These are phyloP conservation scores for Circinella umbellata DNA, from an alignment of 371 early-diverging fungal species.

Conservation along the genomic window DNA sequence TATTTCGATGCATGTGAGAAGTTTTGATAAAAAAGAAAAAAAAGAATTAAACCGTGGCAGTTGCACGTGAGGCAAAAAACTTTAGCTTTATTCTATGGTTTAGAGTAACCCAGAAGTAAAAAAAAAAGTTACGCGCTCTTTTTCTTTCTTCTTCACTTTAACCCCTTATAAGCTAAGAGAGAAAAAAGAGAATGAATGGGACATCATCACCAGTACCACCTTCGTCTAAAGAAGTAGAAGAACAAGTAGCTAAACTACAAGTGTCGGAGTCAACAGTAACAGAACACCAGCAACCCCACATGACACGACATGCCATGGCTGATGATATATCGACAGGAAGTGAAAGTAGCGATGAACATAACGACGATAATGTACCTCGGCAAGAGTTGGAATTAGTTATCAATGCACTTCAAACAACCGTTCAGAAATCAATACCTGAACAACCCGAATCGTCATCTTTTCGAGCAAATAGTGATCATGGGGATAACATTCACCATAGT, in stretches of 20 bases:
- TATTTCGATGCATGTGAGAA: background rate
- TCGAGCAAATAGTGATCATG: background rate
- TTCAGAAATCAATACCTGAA: constrained; percentile 10
- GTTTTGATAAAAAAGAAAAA: background rate
- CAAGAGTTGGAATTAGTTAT: constrained; percentile 29
- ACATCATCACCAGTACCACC: constrained; percentile 5
- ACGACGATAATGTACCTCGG: constrained; percentile 8
- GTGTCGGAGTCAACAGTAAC: constrained; percentile 16
- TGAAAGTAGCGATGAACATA: constrained; percentile 20
- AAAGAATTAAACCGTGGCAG: background rate
- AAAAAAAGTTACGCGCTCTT: constrained; percentile 10
- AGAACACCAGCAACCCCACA: background rate
- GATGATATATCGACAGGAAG: constrained; percentile 24
- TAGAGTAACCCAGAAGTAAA: background rate
- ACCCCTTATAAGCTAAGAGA: constrained; percentile 3
- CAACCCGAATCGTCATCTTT: background rate
- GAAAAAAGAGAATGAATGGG: background rate
- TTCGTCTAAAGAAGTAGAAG: background rate
- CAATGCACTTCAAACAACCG: constrained; percentile 22
- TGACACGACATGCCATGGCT: constrained; percentile 12
- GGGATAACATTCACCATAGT: background rate
- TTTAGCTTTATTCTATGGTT: no score
- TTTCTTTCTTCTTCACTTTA: constrained; percentile 5
- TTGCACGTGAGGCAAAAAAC: no score
- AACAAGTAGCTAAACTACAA: constrained; percentile 8